Evolutionary conservation across 1,284 basidiomycete genomes (phyloP).

Genomic region (Hypsizygus ulmarius): DNA sequence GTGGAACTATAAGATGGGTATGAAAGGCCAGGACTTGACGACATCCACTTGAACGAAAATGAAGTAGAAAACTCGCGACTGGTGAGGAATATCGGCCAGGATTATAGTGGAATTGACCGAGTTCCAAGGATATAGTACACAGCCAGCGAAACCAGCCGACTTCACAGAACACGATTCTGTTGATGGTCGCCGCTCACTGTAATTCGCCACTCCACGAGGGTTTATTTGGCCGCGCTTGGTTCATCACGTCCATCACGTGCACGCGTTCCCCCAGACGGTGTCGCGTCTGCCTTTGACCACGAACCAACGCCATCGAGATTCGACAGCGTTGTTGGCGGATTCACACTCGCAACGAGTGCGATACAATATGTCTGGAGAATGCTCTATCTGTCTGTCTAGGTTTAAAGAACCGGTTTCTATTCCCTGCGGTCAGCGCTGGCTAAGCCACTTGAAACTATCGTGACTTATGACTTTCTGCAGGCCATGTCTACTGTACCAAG

Average conservation of each 20-base stretch:
- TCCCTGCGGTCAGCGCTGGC: constrained; percentile 52
- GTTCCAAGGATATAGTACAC: constrained; percentile 9
- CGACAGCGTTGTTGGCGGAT: too few species aligned
- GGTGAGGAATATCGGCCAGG: constrained; percentile 13
- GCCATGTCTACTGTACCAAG: constrained; percentile 59
- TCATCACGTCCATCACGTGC: constrained; percentile 10
- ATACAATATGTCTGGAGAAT: constrained; percentile 29
- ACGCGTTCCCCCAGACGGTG: constrained; percentile 7
- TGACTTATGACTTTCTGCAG: constrained; percentile 30
- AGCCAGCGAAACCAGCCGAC: constrained; percentile 7
- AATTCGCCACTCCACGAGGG: constrained; percentile 5
- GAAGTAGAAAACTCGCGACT: background rate
- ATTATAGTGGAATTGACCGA: constrained; percentile 8
- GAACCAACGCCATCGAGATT: too few species aligned
- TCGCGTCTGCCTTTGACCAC: background rate
- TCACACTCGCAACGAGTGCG: too few species aligned
- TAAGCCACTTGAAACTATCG: background rate
- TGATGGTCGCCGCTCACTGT: constrained; percentile 11
- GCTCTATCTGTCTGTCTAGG: constrained; percentile 59
- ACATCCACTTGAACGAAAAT: constrained; percentile 31
- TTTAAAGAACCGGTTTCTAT: constrained; percentile 53
- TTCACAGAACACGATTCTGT: background rate
- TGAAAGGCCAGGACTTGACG: constrained; percentile 29
- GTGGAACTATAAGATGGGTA: constrained; percentile 19
- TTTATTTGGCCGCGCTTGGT: constrained; percentile 11